A percentile compares a stretch with the other conserved stretches of the same genome.
phyloP scores from a whole-genome alignment of 1,284 basidiomycete species.

The Heimioporus retisporus region DNA sequence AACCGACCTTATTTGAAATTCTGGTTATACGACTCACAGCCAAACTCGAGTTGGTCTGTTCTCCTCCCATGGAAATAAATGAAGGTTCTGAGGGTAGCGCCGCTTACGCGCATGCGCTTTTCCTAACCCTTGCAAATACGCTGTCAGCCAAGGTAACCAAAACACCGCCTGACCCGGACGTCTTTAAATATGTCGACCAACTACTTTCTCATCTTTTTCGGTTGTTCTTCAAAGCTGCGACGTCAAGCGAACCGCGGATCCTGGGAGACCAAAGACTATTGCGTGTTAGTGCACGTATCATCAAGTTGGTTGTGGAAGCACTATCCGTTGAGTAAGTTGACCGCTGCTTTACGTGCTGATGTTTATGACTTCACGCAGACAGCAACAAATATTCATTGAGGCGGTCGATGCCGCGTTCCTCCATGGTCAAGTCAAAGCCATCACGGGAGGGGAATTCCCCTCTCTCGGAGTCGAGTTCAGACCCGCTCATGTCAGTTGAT shows the following conservation, averaged over 20 bases:
- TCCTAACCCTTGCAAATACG: slow-evolving; percentile 74
- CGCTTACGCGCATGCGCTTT: slow-evolving; percentile 88
- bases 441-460: slow-evolving; percentile 60
- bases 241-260: slow-evolving; percentile 45
- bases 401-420: slow-evolving; percentile 70
- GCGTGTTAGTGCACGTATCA: slow-evolving; percentile 68
- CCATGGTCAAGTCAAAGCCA: slow-evolving; percentile 60
- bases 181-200: slow-evolving; percentile 82
- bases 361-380: slow-evolving; percentile 46
- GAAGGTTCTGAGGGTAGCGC: slow-evolving; percentile 55
- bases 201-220: slow-evolving; percentile 80
- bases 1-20: slow-evolving; percentile 86
- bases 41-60: slow-evolving; percentile 81
- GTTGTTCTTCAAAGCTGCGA: slow-evolving; percentile 72
- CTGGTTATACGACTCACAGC: slow-evolving; percentile 85
- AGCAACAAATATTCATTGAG: slow-evolving; percentile 67
- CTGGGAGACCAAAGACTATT: slow-evolving; percentile 77
- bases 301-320: slow-evolving; percentile 76
- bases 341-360: slow-evolving; percentile 1
- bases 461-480: slow-evolving; percentile 27
- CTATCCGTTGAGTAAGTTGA: slow-evolving; percentile 68
- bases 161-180: slow-evolving; percentile 66
- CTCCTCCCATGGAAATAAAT: slow-evolving; percentile 42
- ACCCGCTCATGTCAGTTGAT: slow-evolving; percentile 36
- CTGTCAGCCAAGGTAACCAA: slow-evolving; percentile 73